Evolutionary conservation across 2,329 filamentous ascomycete genomes (phyloP), one percentile per base, ranked within the genome.

Genomic region (Geosmithia morbida): DNA sequence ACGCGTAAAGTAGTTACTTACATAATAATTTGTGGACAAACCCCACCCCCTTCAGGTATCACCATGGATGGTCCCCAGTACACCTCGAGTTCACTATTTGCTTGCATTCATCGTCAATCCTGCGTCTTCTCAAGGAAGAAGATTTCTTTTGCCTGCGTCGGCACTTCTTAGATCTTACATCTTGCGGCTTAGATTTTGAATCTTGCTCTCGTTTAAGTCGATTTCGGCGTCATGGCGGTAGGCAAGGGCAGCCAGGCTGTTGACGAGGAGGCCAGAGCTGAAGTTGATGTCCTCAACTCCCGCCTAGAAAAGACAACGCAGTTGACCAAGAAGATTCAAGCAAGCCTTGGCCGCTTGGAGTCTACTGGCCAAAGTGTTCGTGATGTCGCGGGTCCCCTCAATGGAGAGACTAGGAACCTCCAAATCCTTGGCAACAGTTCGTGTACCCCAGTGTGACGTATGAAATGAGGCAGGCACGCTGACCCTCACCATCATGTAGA

Each of bases 301-400:
- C 72, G 80, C 40, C 79, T 97, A 51, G 87, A 94, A 56, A 97
- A 95, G 74, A 94, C 94, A 55, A 84, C 88, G 50, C 80, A 87
- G 59, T 75, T 97, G 61, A 95, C 88, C 30, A 95, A 92, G 70
- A 95, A 94, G 71, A 96, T 98, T 48, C 85, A 94, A 64, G 83
- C 85, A 26, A 94, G 87, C 46, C 74, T 96, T 54, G 77, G 80
- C 39, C 78, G 89, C 48, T 72, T 98, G 33, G 88, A 97, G 57
- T 79, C 83, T 39, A 94, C 87, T 47, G 92, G 90, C 17, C 87
- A 88, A 66, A 89, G 85, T 50, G 88, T 97, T 18, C 83, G 87
- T 57, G 87, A 95, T 59, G 89, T 94, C 11, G 88, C 94, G 48
- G 87, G 87, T 1, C 92, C 92, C 8, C 83, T 98, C 41, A 94